These are phyloP conservation scores for Pichia inconspicua DNA, from an alignment of 1,139 yeast genomes.

Conservation along the genomic window DNA sequence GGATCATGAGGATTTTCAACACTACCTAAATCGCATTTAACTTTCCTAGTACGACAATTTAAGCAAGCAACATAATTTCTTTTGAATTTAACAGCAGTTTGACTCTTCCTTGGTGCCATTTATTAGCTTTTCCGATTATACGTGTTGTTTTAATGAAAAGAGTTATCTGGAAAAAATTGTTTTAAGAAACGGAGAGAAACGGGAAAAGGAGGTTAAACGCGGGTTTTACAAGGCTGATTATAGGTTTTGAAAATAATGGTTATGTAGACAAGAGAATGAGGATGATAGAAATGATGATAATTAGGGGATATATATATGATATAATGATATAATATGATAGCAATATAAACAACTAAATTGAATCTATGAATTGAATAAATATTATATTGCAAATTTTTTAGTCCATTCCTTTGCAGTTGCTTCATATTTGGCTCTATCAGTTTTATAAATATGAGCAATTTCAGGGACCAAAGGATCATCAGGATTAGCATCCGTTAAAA, in stretches of 20 bases:
- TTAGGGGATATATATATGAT: neutral
- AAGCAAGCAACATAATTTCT: constrained; percentile 78
- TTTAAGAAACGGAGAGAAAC: neutral
- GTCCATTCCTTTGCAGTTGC: constrained; percentile 99
- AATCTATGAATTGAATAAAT: too few species aligned
- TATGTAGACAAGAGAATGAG: too few species aligned
- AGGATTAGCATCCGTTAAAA: constrained; percentile 91
- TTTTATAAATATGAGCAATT: constrained; percentile 93
- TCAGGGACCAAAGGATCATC: constrained; percentile 99
- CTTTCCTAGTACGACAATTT: constrained; percentile 75
- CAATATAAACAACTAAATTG: neutral
- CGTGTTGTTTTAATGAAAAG: too few species aligned
- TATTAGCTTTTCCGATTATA: neutral
- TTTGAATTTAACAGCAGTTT: constrained; percentile 29
- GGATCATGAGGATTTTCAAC: constrained; percentile 68
- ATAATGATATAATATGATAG: neutral
- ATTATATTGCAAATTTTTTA: constrained; percentile 87
- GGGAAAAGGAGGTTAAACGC: neutral
- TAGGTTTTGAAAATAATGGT: neutral
- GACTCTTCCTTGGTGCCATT: constrained; percentile 9
- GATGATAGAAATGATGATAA: too few species aligned
- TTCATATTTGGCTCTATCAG: constrained; percentile 89
- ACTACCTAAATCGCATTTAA: constrained; percentile 77
- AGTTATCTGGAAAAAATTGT: neutral
- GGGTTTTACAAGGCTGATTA: neutral